Base-by-base conservation (phyloP, 1,284 basidiomycete species). In the Gymnopus androsaceus region DNA sequence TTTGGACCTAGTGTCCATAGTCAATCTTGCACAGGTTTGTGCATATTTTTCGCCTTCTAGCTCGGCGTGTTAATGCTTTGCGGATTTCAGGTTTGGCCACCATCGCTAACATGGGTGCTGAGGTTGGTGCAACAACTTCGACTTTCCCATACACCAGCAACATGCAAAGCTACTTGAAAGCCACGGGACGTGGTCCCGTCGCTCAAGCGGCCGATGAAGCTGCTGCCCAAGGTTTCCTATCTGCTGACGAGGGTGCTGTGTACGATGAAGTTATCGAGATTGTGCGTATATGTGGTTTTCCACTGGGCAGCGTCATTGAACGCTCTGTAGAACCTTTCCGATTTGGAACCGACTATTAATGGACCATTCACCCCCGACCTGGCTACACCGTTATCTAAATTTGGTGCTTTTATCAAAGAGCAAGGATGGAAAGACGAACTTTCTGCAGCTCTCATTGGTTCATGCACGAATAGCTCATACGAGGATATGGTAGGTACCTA, bases 321-420 rank as follows among this genome's bases (percentile, higher is more conserved):
- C 6, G 6, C n/a, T 38, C 15, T 38, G n/a, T 37, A 94, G 90
- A 87, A 99, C 70, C 78, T 99, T 27, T 94, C 92, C 6, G 84
- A 91, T 53, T 79, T 99, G 41, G 97, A 99, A 70, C 97, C 97
- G 7, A 93, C 89, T 54, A 85, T 98, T 67, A 99, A 98, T 70
- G 97, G 97, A 0, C 97, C 97, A 4, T 98, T 98, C 77, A 99
- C 97, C 1, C 97, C 97, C 15, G 97, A 99, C 75, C 77, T 99
- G 44, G 91, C 95, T 14, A 98, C 95, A 0, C 95, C 95, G 14
- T 74, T 99, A n/a, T 97, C 95, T 38, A 86, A 90, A 66, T 99
- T 99, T 68, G 88, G 86, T 33, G 67, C 77, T 3, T 87, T 96
- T 66, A 80, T 98, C 45, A 80, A 87, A 70, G 83, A 88, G 61